Conservation (phyloP, 139 green algal genomes). For the Chlamydomonas schloesseri region DNA sequence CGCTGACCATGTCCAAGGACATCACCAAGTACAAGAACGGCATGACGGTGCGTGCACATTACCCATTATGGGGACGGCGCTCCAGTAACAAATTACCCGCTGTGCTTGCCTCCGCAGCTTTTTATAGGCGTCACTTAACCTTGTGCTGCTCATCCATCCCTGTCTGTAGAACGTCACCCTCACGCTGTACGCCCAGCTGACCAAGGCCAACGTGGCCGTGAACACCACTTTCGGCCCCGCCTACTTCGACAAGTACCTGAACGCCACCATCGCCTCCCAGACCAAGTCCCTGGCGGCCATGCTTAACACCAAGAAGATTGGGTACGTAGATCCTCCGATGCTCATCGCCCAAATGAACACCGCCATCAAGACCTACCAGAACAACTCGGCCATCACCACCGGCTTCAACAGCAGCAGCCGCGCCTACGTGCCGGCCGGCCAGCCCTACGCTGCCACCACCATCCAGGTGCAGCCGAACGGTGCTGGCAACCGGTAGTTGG, state of each 20-base stretch:
- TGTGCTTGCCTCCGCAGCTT: too few relatives aligned
- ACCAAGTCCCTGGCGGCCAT: background rate
- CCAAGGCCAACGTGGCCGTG: background rate
- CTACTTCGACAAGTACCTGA: background rate
- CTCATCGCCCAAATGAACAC: background rate
- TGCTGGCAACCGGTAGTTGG: too few relatives aligned
- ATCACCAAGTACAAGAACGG: background rate
- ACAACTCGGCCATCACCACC: background rate
- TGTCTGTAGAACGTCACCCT: too few relatives aligned
- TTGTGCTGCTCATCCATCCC: too few relatives aligned
- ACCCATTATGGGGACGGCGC: too few relatives aligned
- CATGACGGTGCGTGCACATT: background rate
- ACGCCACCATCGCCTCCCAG: background rate
- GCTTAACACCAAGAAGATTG: slow-evolving; percentile 2
- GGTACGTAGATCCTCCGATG: background rate
- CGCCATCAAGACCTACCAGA: background rate
- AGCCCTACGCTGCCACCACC: background rate
- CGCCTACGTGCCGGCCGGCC: background rate
- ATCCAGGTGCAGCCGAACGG: background rate
- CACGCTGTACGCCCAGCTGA: too few relatives aligned
- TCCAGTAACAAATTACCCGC: too few relatives aligned
- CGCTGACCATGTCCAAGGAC: background rate
- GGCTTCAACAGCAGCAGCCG: slow-evolving; percentile 9
- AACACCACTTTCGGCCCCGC: background rate
- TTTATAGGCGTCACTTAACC: too few relatives aligned